Conservation (phyloP, 495 filamentous ascomycete species). For the Neurospora sp. region DNA sequence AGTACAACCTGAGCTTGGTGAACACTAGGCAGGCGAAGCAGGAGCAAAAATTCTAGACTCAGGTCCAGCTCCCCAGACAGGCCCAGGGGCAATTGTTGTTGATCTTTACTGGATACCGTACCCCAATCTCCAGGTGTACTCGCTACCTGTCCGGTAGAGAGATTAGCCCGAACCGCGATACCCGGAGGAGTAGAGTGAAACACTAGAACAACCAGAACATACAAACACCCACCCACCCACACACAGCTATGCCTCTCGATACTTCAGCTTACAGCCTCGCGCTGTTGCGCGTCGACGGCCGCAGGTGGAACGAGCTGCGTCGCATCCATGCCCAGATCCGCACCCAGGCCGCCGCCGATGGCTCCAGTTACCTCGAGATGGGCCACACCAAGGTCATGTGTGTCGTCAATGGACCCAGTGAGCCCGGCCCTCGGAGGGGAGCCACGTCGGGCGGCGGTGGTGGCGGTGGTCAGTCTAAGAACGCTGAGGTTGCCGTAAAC, state of each 20-base stretch:
- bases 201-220: not conserved
- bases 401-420: conserved; percentile 73
- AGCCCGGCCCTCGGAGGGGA: conserved; percentile 40
- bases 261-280: conserved; percentile 79
- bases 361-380: conserved; percentile 84
- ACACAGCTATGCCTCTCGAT: conserved; percentile 68
- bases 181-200: not conserved
- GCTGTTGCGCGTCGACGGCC: conserved; percentile 82
- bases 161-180: not conserved
- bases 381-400: conserved; percentile 96
- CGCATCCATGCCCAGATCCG: conserved; percentile 80
- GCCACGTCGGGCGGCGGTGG: conserved; percentile 31
- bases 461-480: conserved; percentile 32
- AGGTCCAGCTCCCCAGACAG: not conserved
- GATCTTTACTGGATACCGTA: not conserved
- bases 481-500: conserved; percentile 65
- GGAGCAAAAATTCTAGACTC: not conserved
- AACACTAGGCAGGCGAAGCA: not conserved
- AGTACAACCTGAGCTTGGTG: not conserved
- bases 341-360: conserved; percentile 83
- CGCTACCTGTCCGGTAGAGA: not conserved
- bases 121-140: not conserved
- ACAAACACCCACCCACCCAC: not conserved
- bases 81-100: not conserved
- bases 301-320: conserved; percentile 96